phyloP scores from a whole-genome alignment of 331 rosid species.

The Phaseolus coccineus region DNA sequence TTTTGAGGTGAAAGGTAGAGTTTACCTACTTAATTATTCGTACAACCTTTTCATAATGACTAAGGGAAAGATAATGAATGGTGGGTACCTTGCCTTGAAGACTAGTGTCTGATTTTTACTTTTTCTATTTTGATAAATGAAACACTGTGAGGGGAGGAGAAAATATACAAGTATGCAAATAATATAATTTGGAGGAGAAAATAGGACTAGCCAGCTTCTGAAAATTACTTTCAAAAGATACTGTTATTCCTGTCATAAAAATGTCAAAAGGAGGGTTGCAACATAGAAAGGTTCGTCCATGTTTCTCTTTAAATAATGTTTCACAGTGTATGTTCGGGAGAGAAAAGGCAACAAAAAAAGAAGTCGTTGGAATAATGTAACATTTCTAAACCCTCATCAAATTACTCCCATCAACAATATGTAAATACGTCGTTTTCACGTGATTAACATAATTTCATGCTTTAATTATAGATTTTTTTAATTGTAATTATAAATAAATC shows the following conservation, averaged over 20 bases:
- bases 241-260: slow-evolving; percentile 39
- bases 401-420: slow-evolving; percentile 26
- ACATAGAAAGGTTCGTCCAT: slow-evolving; percentile 15
- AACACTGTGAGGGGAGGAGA: not conserved
- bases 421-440: not conserved
- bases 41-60: slow-evolving; percentile 8
- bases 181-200: slow-evolving; percentile 9
- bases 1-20: slow-evolving; percentile 25
- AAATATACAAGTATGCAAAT: not conserved
- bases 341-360: slow-evolving; percentile 22
- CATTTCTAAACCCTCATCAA: slow-evolving; percentile 5
- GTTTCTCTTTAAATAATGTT: slow-evolving; percentile 37
- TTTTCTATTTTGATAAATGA: not conserved
- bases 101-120: not conserved
- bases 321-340: slow-evolving; percentile 28
- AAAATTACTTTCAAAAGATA: slow-evolving; percentile 32
- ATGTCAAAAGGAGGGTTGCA: slow-evolving; percentile 36
- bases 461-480: too few species aligned
- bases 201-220: slow-evolving; percentile 33
- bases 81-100: slow-evolving; percentile 34
- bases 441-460: too few species aligned
- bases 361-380: slow-evolving; percentile 34
- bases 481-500: too few species aligned
- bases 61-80: slow-evolving; percentile 27
- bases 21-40: slow-evolving; percentile 37